phyloP scores from a whole-genome alignment of 2,329 filamentous ascomycete species.

The Geoglossum cookeanum region DNA sequence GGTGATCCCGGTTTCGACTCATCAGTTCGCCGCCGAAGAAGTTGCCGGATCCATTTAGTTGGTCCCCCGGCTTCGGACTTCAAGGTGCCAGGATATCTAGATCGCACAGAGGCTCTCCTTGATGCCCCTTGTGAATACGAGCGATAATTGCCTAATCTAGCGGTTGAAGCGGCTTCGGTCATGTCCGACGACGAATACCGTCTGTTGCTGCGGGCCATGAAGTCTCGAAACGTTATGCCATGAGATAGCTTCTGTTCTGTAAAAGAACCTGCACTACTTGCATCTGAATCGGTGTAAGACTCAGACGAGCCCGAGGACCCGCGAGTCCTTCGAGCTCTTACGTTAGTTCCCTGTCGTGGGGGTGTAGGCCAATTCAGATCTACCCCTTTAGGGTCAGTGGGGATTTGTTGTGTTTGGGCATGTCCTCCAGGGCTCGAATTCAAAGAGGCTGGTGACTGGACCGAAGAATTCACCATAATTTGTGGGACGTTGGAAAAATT shows the following conservation, averaged over 20 bases:
- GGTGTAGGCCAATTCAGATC: background rate
- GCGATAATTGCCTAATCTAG: background rate
- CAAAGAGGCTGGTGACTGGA: background rate
- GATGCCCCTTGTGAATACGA: background rate
- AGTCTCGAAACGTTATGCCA: background rate
- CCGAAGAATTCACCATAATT: background rate
- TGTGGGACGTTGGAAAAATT: background rate
- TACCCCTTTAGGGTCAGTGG: background rate
- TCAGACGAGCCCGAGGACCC: background rate
- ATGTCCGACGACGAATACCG: background rate
- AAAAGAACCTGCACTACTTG: background rate
- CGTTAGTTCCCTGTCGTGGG: background rate
- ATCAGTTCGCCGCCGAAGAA: background rate
- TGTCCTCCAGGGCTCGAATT: background rate
- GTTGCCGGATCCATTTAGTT: conserved; percentile 1
- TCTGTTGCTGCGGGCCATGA: background rate
- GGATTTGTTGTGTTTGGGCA: background rate
- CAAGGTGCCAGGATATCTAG: background rate
- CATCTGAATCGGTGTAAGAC: background rate
- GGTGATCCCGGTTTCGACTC: background rate
- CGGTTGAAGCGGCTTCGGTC: background rate
- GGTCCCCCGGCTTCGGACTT: background rate
- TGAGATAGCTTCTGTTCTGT: background rate
- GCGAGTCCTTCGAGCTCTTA: background rate
- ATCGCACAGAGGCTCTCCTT: background rate